Conservation (phyloP, 345 rosid species). For the Citrus maxima region DNA sequence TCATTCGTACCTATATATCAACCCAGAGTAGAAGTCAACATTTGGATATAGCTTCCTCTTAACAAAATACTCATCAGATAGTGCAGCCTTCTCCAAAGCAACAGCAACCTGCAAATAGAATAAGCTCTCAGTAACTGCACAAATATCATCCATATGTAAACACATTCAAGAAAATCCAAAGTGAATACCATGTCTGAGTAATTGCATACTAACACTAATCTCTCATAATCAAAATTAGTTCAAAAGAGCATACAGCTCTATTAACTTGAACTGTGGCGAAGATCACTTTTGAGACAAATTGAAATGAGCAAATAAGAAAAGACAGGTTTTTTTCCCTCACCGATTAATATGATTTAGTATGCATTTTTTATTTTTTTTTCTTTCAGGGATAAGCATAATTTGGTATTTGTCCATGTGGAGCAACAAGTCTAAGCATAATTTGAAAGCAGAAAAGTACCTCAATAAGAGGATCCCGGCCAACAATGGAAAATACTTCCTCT, state of each 20-base stretch:
- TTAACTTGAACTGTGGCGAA: not conserved
- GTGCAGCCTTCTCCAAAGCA: conserved; percentile 95
- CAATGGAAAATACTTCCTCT: conserved; percentile 93
- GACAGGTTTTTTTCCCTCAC: not conserved
- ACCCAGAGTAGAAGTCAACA: conserved; percentile 97
- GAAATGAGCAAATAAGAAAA: not conserved
- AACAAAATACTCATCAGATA: conserved; percentile 85
- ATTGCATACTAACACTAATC: not conserved
- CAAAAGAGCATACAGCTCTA: not conserved
- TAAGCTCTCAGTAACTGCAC: not conserved
- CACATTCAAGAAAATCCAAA: not conserved
- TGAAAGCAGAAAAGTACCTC: conserved; percentile 52
- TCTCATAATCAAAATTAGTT: not conserved
- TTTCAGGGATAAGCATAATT: not conserved
- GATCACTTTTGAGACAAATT: not conserved
- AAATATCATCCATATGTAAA: not conserved
- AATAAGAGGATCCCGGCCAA: conserved; percentile 95
- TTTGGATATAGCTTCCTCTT: conserved; percentile 94
- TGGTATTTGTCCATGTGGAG: not conserved
- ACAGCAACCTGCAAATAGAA: conserved; percentile 69
- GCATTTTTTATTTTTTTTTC: not conserved
- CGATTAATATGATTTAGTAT: not conserved
- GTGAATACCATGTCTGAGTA: not conserved
- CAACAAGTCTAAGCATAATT: not conserved
- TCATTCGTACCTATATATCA: conserved; percentile 68